Conservation (phyloP, 106 monocot genomes). For the Acorus calamus region DNA sequence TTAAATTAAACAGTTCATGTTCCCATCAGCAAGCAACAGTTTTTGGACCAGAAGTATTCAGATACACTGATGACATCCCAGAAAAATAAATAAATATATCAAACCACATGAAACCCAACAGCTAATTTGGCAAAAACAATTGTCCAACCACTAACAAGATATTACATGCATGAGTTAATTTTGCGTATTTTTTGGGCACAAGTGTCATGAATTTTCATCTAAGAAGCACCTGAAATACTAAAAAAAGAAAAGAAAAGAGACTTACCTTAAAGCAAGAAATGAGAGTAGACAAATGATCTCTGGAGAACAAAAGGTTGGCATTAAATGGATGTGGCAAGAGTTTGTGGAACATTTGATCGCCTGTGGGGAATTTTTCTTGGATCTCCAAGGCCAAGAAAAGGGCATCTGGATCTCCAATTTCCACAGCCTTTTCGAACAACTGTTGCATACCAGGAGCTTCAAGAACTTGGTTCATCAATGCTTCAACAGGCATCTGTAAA, state of each 20-base stretch:
- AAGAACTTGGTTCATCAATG: conserved; percentile 38
- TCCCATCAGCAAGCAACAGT: no score
- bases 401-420: conserved; percentile 72
- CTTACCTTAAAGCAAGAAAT: conserved; percentile 74
- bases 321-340: conserved; percentile 63
- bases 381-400: conserved; percentile 80
- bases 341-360: conserved; percentile 33
- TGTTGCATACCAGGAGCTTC: conserved; percentile 42
- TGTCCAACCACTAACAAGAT: no score
- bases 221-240: not conserved
- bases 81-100: no score
- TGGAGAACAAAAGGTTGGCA: conserved; percentile 53
- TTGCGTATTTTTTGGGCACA: no score
- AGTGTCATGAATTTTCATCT: no score
- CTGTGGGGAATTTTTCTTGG: conserved; percentile 44
- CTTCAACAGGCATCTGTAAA: conserved; percentile 72
- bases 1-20: no score
- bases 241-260: not conserved
- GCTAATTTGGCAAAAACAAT: no score
- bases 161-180: no score
- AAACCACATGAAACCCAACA: no score
- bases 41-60: no score
- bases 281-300: conserved; percentile 58
- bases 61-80: no score
- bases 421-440: conserved; percentile 59